Evolutionary conservation across 441 rosid species (phyloP), one percentile per base, ranked within the genome.

Genomic region (Mallotus repandus): DNA sequence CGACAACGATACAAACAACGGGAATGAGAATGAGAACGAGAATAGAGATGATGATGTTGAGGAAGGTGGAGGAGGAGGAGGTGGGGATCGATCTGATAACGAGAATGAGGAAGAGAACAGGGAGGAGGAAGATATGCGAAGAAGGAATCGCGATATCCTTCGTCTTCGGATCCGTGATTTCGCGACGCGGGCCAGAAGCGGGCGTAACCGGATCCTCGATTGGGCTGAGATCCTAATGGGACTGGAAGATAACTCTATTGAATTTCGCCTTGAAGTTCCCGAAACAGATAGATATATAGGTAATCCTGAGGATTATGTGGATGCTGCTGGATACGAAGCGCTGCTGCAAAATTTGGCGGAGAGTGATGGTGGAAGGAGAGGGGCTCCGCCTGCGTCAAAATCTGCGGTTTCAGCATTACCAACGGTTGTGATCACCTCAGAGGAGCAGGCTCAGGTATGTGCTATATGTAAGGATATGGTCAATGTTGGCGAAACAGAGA

Each of bases 181-280:
- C 12, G 83, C 89, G 45, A 81, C 84, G 32, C 78, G 88, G 52
- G 71, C 87, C 7, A 80, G 90, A 62, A 80, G 85, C 18, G 91
- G 94, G n/a, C 77, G 91, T 5, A 91, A 87, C 72, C 82, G 91
- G 78, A 88, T 88, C 79, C 88, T 89, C 7, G 92, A 89, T 56
- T 89, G 92, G 97, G 90, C 92, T 10, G 97, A 86, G 91, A 88
- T 91, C 50, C 66, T 87, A 52, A 86, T 89, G 93, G 93, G 92
- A 10, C 77, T 89, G 52, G 96, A 86, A 62, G 92, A 89, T 57
- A 89, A 85, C 56, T 83, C 93, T 14, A 82, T 88, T 18, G 93
- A 90, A 50, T 80, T 88, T 72, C 88, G 89, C 45, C 79, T 84
- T 38, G 88, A 82, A 68, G 75, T 82, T 15, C 85, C 87, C 7